These are phyloP conservation scores for Fusarium beomiforme DNA, from an alignment of 2,329 filamentous ascomycete genomes.

Conservation along the genomic window DNA sequence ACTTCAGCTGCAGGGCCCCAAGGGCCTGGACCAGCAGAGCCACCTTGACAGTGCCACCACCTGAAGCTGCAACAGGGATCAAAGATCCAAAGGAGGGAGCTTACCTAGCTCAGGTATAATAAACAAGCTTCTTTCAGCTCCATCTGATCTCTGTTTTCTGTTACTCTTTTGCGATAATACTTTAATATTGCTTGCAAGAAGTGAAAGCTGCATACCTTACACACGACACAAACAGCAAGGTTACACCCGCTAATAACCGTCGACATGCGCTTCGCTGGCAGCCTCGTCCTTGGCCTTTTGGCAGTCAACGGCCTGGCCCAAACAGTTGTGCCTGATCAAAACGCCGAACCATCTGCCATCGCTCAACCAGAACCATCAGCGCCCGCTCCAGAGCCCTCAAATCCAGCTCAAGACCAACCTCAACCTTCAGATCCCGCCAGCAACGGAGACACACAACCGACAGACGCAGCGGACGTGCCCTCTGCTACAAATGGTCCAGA, in stretches of 20 bases:
- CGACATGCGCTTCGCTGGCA: slow-evolving; percentile 27
- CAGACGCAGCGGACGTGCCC: neutral
- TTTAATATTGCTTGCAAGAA: neutral
- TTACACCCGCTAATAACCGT: neutral
- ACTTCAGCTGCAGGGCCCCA: neutral
- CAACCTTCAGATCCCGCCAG: neutral
- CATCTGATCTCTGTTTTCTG: neutral
- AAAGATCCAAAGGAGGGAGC: slow-evolving; percentile 20
- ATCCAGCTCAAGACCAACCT: slow-evolving; percentile 2
- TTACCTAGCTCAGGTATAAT: slow-evolving; percentile 8
- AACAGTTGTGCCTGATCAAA: slow-evolving; percentile 3
- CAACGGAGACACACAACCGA: neutral
- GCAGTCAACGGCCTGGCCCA: slow-evolving; percentile 27
- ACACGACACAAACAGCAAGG: neutral
- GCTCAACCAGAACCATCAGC: slow-evolving; percentile 23
- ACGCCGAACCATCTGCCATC: slow-evolving; percentile 8
- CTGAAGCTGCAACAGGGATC: neutral
- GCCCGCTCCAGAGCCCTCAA: slow-evolving; percentile 20
- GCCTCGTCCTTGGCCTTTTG: slow-evolving; percentile 27
- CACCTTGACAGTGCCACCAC: slow-evolving; percentile 26
- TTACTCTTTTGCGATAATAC: neutral
- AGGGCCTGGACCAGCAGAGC: slow-evolving; percentile 26
- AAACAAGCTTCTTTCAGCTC: slow-evolving; percentile 15
- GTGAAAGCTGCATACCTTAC: neutral
- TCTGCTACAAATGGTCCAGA: slow-evolving; percentile 3